A percentile compares a stretch with the other conserved stretches of the same genome.
Evolutionary conservation across 2,329 filamentous ascomycete species (phyloP).

Genomic region (Fonsecaea nubica): DNA sequence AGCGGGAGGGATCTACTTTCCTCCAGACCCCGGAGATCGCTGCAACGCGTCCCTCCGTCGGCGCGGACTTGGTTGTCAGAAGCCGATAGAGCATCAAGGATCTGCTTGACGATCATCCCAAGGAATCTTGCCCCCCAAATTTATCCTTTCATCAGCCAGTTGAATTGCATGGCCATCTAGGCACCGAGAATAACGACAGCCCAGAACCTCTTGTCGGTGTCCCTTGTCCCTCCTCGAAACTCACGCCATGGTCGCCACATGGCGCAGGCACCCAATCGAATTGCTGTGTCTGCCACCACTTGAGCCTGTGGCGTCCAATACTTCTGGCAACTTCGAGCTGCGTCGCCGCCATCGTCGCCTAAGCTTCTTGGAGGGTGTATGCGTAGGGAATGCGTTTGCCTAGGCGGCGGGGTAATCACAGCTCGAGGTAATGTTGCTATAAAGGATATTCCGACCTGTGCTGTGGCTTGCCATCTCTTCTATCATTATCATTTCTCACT

Average conservation of each 20-base stretch:
- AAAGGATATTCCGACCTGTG: slow-evolving; percentile 22
- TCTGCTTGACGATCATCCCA: not conserved
- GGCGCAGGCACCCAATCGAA: not conserved
- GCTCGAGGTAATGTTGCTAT: slow-evolving; percentile 5
- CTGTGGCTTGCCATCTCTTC: slow-evolving; percentile 9
- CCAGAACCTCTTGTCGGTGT: not conserved
- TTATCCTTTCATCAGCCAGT: not conserved
- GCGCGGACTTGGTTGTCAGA: not conserved
- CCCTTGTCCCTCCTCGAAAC: not conserved
- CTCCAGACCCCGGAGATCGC: not conserved
- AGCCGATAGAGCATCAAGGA: slow-evolving; percentile 5
- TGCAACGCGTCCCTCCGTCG: not conserved
- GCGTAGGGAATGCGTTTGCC: slow-evolving; percentile 34
- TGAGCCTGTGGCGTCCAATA: slow-evolving; percentile 16
- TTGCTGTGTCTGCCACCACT: not conserved
- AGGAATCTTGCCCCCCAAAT: not conserved
- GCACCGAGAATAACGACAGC: slow-evolving; percentile 4
- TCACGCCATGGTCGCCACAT: slow-evolving; percentile 15
- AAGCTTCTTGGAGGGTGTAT: slow-evolving; percentile 18
- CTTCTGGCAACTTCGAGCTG: slow-evolving; percentile 34
- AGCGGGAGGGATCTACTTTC: not conserved
- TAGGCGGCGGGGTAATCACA: slow-evolving; percentile 29
- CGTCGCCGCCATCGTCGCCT: slow-evolving; percentile 19
- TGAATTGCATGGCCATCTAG: not conserved
- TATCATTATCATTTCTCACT: slow-evolving; percentile 1